phyloP scores from a whole-genome alignment of 116 monocot genomes.

The Cymodocea nodosa region DNA sequence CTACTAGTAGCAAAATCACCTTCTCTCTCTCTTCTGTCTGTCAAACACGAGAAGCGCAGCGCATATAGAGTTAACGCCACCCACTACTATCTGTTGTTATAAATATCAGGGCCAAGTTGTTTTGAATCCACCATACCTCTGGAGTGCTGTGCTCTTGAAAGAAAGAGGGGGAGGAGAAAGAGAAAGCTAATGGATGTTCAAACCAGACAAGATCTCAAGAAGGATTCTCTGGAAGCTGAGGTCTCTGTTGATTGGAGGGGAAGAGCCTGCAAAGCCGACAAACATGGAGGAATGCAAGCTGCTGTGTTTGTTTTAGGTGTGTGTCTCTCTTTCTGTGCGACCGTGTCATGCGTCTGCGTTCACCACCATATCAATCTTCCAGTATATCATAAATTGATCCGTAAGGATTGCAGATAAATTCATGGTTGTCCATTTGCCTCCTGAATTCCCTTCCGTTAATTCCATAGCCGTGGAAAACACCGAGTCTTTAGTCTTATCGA shows the following conservation, averaged over 20 bases:
- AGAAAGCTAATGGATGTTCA: conserved; percentile 23
- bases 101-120: conserved; percentile 14
- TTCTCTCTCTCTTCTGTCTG: neutral
- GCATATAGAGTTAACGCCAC: neutral
- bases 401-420: neutral
- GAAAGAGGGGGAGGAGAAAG: neutral
- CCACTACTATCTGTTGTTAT: conserved; percentile 7
- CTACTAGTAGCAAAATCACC: conserved; percentile 1
- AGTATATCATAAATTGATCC: neutral
- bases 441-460: too few relatives aligned
- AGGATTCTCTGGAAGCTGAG: conserved; percentile 37
- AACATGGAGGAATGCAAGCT: conserved; percentile 90
- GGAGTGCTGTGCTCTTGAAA: neutral
- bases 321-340: conserved; percentile 4
- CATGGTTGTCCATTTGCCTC: too few relatives aligned
- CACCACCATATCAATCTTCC: neutral
- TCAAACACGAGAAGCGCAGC: neutral
- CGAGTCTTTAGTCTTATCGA: neutral
- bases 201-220: conserved; percentile 28
- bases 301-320: conserved; percentile 80
- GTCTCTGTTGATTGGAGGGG: conserved; percentile 83
- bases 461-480: too few relatives aligned
- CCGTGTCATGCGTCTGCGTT: neutral
- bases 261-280: conserved; percentile 54
- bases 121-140: conserved; percentile 3